Evolutionary conservation across 306 rosid species (phyloP).

Genomic region (Spatholobus suberectus): DNA sequence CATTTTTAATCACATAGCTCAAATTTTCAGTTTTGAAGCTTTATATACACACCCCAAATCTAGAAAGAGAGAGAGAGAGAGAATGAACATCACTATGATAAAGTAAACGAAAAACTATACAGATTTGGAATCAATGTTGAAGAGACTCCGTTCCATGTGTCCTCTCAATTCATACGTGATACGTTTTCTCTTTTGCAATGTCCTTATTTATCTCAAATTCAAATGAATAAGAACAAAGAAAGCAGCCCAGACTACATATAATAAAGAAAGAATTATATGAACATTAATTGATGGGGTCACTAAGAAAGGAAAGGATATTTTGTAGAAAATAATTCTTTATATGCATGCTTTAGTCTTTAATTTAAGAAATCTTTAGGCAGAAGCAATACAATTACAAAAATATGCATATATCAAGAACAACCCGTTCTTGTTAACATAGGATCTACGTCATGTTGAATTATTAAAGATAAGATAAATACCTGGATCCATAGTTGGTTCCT

Average conservation of each 20-base stretch:
- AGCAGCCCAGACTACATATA: neutral
- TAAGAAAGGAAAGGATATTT: neutral
- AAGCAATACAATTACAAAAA: no score
- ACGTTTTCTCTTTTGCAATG: neutral
- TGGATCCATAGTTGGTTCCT: no score
- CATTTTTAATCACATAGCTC: neutral
- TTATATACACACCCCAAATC: no score
- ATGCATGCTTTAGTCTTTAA: no score
- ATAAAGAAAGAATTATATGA: neutral
- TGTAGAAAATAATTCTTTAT: no score
- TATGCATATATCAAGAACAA: no score
- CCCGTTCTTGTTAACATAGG: no score
- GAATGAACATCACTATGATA: neutral
- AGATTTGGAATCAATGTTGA: neutral
- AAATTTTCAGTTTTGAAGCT: neutral
- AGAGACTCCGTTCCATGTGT: constrained; percentile 3
- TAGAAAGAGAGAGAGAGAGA: neutral
- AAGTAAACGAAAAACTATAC: neutral
- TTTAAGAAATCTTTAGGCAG: no score
- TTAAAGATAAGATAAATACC: no score
- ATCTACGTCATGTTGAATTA: no score
- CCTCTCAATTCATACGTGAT: neutral
- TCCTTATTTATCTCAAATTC: neutral
- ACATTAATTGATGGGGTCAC: neutral
- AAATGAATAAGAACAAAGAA: constrained; percentile 23